These are phyloP conservation scores for Pseudocercospora ulei DNA, from an alignment of 2,329 filamentous ascomycete species.

Conservation along the genomic window DNA sequence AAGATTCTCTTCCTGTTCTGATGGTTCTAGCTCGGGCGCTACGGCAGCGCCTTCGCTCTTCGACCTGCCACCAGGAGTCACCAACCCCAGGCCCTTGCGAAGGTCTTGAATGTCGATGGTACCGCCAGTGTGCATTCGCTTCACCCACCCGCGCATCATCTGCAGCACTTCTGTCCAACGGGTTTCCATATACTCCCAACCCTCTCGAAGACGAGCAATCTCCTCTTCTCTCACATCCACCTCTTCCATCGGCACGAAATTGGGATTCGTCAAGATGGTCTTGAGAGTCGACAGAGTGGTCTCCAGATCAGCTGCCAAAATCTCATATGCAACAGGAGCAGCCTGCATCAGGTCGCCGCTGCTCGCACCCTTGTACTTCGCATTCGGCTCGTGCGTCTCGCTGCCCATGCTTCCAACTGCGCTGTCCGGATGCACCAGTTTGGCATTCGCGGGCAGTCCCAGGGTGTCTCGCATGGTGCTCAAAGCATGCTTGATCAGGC, in stretches of 20 bases:
- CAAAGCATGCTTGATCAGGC: constrained; percentile 61
- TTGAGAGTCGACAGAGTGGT: constrained; percentile 69
- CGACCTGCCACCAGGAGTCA: constrained; percentile 30
- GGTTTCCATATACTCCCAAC: constrained; percentile 88
- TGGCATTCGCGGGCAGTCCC: constrained; percentile 40
- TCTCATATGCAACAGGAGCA: constrained; percentile 55
- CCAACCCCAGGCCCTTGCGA: constrained; percentile 54
- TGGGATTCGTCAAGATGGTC: constrained; percentile 81
- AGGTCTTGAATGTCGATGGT: constrained; percentile 54
- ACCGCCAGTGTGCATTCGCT: constrained; percentile 63
- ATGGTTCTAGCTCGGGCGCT: constrained; percentile 26
- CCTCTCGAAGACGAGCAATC: constrained; percentile 68
- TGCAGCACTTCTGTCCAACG: constrained; percentile 82
- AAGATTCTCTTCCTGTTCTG: constrained; percentile 24
- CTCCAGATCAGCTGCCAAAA: constrained; percentile 62
- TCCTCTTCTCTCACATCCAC: constrained; percentile 87
- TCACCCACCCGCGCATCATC: constrained; percentile 87
- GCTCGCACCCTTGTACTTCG: constrained; percentile 17
- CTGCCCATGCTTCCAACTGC: constrained; percentile 30
- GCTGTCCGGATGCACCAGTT: constrained; percentile 27
- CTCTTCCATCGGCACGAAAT: constrained; percentile 90
- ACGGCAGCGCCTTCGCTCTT: background rate
- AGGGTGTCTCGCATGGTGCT: constrained; percentile 58
- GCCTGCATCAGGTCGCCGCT: constrained; percentile 34
- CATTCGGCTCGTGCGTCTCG: constrained; percentile 17